Conservation (phyloP, 805 yeast genomes). For the Candida vartiovaarae region DNA sequence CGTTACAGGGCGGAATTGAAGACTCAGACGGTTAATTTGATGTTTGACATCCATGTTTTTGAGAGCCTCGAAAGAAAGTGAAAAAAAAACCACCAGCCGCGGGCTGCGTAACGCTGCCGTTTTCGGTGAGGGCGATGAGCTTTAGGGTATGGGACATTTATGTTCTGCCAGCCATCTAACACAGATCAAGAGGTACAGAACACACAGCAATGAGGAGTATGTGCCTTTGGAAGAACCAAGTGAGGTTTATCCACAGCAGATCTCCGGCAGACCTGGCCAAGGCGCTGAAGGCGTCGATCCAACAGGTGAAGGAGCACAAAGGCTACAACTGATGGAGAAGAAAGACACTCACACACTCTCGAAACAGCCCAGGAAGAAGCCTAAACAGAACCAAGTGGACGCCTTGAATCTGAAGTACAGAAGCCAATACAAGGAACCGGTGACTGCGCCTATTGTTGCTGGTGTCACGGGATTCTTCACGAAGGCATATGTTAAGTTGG, state of each 20-base stretch:
- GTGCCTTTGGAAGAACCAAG: too few relatives aligned
- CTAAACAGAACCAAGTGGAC: constrained; percentile 2
- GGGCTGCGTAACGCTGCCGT: background rate
- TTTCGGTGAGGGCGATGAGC: background rate
- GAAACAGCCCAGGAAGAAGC: background rate
- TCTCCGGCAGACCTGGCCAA: background rate
- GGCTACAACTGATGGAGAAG: background rate
- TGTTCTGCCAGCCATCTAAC: background rate
- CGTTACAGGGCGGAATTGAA: constrained; percentile 1
- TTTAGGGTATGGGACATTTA: background rate
- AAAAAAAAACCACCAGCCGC: background rate
- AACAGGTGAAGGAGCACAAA: background rate
- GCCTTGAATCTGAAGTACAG: constrained; percentile 14
- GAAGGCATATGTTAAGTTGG: constrained; percentile 37
- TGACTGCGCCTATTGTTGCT: constrained; percentile 18
- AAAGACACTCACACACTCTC: background rate
- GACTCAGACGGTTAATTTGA: too few relatives aligned
- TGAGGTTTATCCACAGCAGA: too few relatives aligned
- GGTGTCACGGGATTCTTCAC: constrained; percentile 38
- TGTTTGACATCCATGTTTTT: too few relatives aligned
- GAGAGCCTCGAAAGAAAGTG: too few relatives aligned
- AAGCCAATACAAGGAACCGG: constrained; percentile 9
- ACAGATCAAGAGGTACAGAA: background rate
- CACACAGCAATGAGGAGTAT: too few relatives aligned
- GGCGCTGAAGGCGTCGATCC: background rate